Base-by-base conservation (phyloP, 164 flowering plant genomes). In the Berberis vulgaris region DNA sequence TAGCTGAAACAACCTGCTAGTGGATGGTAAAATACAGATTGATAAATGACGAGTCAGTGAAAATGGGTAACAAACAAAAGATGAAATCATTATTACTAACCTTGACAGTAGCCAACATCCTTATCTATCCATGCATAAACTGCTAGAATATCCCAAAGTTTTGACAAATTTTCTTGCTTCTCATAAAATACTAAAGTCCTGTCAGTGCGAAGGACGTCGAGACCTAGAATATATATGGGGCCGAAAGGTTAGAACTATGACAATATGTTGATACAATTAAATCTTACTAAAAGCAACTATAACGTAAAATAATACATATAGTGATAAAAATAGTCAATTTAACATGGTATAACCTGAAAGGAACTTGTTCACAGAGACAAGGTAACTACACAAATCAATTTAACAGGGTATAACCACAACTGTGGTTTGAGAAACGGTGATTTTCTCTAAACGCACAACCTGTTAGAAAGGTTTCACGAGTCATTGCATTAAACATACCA, bases 81-180 rank as follows among this genome's bases (percentile, higher is more conserved):
- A 52, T 6, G 54, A 52, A 52, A 10, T 40, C 2, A 3, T 41
- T 41, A 40, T 54, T 46, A 61, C 81, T 58, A 50, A 91, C 99
- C 99, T 91, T 95, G 99, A 74, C 97, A 80, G 64, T 95, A 95
- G 57, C 97, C 97, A 67, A 95, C 84, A 80, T 95, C 99, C 68
- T 68, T 81, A 74, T 95, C 99, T 66, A 87, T 78, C 99, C 99
- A 91, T 9, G 99, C 89, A 81, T 95, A 95, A 70, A 95, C 94
- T 67, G 97, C 80, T 26, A 95, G 83, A 74, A 91, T 85, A 79
- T 95, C 99, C 99, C 99, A 95, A 62, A 95, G 97, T 79, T 91
- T 95, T 57, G 99, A 77, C 65, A 91, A 71, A 76, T 95, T 82
- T 63, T 83, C 94, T 80, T 84, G 84, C 77, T 84, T 91, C 84